Evolutionary conservation across 768 basidiomycete species (phyloP), one percentile per base, ranked within the genome.

Genomic region (Boletus rex-veris): DNA sequence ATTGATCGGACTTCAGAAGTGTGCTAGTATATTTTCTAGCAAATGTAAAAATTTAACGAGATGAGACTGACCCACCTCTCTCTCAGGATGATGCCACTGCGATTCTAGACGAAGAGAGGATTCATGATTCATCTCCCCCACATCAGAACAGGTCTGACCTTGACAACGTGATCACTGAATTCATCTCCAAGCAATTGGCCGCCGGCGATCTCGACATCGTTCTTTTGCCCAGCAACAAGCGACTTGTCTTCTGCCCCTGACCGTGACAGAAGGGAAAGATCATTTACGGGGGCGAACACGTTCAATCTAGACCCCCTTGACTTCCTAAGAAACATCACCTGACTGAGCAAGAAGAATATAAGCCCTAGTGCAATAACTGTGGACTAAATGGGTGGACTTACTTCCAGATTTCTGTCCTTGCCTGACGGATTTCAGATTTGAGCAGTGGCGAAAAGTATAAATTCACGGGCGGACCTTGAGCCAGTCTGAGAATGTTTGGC

Each of bases 391-490:
- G 6, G 69, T 31, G 36, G 5, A 69, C 89, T 68, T 65, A 92
- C 93, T 91, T 97, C 85, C 88, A 92, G 16, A 99, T 92, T 67
- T 98, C 97, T 3, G 89, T 85, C 40, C 96, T 80, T 2, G 83
- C 73, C 84, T 89, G 31, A 48, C 1, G n/a, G 8, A 38, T 53
- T 28, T 45, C 46, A 53, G 28, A 37, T 35, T 38, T 42, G 16
- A 49, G 33, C 7, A 40, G 14, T 33, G 10, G 36, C 0, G 5
- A 53, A 14, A 53, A 15, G 2, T 41, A 26, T 33, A 18, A 9
- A 35, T 48, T 14, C 10, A 42, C 43, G 5, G 11, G 64, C 75
- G 30, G 31, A 88, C 89, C 79, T 86, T 86, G 33, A 97, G 72
- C 94, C 94, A 98, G n/a, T 80, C 76, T 1, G 86, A 86, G 69